phyloP scores from a whole-genome alignment of 2,329 filamentous ascomycete genomes.

The Talaromyces sp. region DNA sequence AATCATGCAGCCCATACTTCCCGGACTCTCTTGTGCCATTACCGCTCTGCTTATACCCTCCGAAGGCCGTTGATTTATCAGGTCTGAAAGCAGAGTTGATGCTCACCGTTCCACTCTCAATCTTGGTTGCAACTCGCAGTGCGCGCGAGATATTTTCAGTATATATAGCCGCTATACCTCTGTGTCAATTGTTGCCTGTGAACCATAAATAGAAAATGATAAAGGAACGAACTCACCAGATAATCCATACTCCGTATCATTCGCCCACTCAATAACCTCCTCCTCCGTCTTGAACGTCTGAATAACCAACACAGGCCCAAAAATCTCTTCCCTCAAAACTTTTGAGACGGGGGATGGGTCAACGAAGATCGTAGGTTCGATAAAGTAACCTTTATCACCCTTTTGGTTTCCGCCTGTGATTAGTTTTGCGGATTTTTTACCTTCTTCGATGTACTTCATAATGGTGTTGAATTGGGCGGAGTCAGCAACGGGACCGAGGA shows the following conservation, averaged over 20 bases:
- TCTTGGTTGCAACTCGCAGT: slow-evolving; percentile 15
- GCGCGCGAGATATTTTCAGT: slow-evolving; percentile 22
- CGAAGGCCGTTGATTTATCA: slow-evolving; percentile 51
- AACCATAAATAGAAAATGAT: no score
- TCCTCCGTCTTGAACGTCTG: slow-evolving; percentile 18
- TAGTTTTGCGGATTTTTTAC: slow-evolving; percentile 16
- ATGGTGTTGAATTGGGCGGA: slow-evolving; percentile 16
- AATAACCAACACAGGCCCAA: slow-evolving; percentile 19
- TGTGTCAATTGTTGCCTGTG: not conserved
- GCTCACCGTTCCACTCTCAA: slow-evolving; percentile 23
- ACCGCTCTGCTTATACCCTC: slow-evolving; percentile 74
- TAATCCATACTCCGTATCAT: slow-evolving; percentile 21
- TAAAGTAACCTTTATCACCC: slow-evolving; percentile 16
- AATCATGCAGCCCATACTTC: slow-evolving; percentile 64
- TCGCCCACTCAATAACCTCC: slow-evolving; percentile 22
- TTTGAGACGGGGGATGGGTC: not conserved
- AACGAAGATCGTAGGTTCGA: slow-evolving; percentile 19
- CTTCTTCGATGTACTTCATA: slow-evolving; percentile 18
- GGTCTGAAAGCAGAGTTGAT: slow-evolving; percentile 24
- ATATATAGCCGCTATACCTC: slow-evolving; percentile 14
- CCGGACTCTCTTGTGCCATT: slow-evolving; percentile 70
- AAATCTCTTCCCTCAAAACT: slow-evolving; percentile 19
- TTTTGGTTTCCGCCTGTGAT: slow-evolving; percentile 2
- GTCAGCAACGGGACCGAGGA: slow-evolving; percentile 17
- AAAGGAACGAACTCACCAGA: not conserved